A percentile compares a stretch with the other conserved stretches of the same genome.
Conservation (phyloP, 371 early-diverging fungal genomes). For the Syncephalastrum racemosum region DNA sequence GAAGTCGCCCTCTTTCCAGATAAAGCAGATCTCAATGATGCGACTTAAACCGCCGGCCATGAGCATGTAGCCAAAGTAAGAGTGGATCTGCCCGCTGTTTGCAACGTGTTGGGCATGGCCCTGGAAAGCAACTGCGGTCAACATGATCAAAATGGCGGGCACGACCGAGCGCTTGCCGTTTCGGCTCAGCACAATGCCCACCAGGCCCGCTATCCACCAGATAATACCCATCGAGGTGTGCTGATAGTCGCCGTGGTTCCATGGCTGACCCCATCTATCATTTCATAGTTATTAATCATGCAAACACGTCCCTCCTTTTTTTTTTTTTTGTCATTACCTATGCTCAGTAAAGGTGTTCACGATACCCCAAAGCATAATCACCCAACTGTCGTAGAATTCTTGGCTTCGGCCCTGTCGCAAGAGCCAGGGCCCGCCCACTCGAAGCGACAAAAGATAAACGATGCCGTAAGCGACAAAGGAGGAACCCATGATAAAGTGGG, state of each 20-base stretch:
- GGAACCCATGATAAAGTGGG: slow-evolving; percentile 74
- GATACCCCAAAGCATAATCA: slow-evolving; percentile 67
- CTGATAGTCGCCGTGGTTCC: slow-evolving; percentile 70
- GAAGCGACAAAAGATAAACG: slow-evolving; percentile 50
- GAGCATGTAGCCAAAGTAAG: slow-evolving; percentile 64
- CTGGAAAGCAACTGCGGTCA: slow-evolving; percentile 64
- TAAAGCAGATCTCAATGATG: slow-evolving; percentile 60
- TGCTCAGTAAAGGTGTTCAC: slow-evolving; percentile 73
- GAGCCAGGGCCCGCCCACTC: slow-evolving; percentile 63
- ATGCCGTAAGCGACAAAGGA: slow-evolving; percentile 71
- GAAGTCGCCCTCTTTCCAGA: slow-evolving; percentile 47
- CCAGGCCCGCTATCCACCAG: slow-evolving; percentile 68
- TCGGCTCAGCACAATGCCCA: slow-evolving; percentile 57
- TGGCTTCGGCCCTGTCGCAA: slow-evolving; percentile 58
- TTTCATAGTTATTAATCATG: too few relatives aligned
- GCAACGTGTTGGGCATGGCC: slow-evolving; percentile 62
- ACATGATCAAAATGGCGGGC: slow-evolving; percentile 59
- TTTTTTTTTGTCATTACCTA: slow-evolving; percentile 41
- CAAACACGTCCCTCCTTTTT: too few relatives aligned
- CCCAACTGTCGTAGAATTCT: slow-evolving; percentile 70
- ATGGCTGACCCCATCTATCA: slow-evolving; percentile 50
- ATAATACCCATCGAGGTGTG: slow-evolving; percentile 70
- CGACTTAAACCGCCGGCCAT: slow-evolving; percentile 60
- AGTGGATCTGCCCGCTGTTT: slow-evolving; percentile 61
- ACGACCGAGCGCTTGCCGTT: slow-evolving; percentile 57